A percentile compares a stretch with the other conserved stretches of the same genome.
These are phyloP conservation scores for Echinochloa phyllopogon DNA, from an alignment of 176 grass and related monocot genomes.

Conservation along the genomic window DNA sequence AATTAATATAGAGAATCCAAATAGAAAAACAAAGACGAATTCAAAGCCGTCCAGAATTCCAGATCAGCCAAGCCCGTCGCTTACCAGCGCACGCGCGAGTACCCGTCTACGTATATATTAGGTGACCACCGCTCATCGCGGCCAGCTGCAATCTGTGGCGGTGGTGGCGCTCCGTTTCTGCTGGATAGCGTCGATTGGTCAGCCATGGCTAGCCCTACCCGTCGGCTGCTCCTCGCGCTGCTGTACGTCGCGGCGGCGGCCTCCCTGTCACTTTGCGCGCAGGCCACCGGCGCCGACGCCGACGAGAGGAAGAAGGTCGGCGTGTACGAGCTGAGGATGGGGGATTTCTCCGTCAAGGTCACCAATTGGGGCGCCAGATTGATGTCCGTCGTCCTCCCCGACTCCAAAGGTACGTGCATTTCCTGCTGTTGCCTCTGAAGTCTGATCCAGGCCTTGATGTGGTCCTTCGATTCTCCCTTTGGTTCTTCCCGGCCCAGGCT, in stretches of 20 bases:
- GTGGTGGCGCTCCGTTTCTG: neutral
- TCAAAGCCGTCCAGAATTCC: neutral
- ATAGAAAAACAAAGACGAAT: neutral
- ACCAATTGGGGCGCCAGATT: slow-evolving; percentile 81
- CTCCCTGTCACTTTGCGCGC: neutral
- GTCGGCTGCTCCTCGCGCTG: slow-evolving; percentile 27
- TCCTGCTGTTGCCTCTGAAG: neutral
- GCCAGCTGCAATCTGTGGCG: neutral
- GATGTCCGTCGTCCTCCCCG: slow-evolving; percentile 67
- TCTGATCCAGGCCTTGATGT: neutral
- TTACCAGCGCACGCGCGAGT: neutral
- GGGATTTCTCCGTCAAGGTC: slow-evolving; percentile 82
- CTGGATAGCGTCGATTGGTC: neutral
- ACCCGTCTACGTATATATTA: neutral
- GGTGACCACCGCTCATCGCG: neutral
- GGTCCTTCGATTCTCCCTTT: neutral
- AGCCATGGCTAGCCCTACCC: neutral
- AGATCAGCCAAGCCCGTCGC: neutral
- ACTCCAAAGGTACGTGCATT: slow-evolving; percentile 58
- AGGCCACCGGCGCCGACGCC: neutral
- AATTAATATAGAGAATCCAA: neutral
- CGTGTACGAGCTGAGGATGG: slow-evolving; percentile 67
- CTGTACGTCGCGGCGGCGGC: slow-evolving; percentile 39
- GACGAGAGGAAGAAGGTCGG: slow-evolving; percentile 49
- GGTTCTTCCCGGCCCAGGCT: too few species aligned